Conservation (phyloP, 2,329 filamentous ascomycete genomes). For the Paracoccidioides lutzii region DNA sequence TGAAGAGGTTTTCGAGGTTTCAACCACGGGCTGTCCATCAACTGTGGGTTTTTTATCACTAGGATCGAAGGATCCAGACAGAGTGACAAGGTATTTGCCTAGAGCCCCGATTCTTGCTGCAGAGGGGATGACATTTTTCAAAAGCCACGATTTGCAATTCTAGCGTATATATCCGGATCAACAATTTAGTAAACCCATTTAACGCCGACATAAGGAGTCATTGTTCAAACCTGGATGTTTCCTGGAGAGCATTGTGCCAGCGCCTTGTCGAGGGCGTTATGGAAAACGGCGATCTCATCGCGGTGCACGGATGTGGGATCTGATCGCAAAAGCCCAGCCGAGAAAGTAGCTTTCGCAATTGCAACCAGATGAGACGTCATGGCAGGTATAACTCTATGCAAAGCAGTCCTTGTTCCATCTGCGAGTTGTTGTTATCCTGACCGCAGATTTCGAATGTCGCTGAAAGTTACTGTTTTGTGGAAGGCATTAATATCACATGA, state of each 20-base stretch:
- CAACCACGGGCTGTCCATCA: constrained; percentile 7
- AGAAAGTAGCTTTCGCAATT: constrained; percentile 68
- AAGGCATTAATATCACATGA: not conserved
- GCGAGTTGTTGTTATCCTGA: not conserved
- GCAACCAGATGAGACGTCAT: constrained; percentile 60
- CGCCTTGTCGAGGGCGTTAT: constrained; percentile 50
- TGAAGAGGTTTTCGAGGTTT: constrained; percentile 34
- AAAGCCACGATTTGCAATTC: constrained; percentile 81
- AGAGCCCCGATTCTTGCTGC: constrained; percentile 51
- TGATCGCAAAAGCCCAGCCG: constrained; percentile 57
- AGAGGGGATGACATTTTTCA: constrained; percentile 58
- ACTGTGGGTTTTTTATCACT: constrained; percentile 7
- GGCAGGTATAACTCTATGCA: not conserved
- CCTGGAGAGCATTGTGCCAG: constrained; percentile 59
- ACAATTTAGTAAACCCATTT: constrained; percentile 25
- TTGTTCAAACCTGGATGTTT: constrained; percentile 75
- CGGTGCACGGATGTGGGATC: constrained; percentile 59
- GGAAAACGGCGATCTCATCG: constrained; percentile 57
- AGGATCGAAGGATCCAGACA: constrained; percentile 47
- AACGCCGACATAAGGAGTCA: constrained; percentile 16
- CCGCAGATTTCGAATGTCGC: not conserved
- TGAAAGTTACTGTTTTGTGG: not conserved
- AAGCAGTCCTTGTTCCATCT: not conserved
- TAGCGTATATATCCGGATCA: constrained; percentile 29
- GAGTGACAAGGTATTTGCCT: constrained; percentile 60